These are phyloP conservation scores for Huntiella bhutanensis DNA, from an alignment of 2,329 filamentous ascomycete species.

Conservation along the genomic window DNA sequence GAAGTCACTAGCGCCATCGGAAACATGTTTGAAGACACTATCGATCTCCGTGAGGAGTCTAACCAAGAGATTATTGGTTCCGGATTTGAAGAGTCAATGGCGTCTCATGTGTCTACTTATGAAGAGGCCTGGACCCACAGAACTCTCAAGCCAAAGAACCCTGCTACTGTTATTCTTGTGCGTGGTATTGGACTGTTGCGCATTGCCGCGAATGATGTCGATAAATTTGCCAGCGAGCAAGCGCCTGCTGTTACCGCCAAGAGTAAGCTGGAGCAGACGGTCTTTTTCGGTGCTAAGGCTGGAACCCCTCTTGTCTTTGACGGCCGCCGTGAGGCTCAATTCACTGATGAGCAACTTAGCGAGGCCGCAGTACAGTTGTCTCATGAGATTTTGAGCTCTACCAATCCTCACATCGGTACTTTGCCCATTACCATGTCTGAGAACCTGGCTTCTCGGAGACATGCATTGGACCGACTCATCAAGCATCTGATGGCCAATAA, in stretches of 20 bases:
- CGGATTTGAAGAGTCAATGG: constrained; percentile 35
- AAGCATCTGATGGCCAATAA: constrained; percentile 48
- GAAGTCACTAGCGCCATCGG: constrained; percentile 41
- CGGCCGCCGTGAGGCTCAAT: constrained; percentile 44
- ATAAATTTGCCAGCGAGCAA: constrained; percentile 38
- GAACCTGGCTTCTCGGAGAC: constrained; percentile 54
- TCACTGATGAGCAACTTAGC: constrained; percentile 51
- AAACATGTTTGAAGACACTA: constrained; percentile 63
- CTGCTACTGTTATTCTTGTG: constrained; percentile 41
- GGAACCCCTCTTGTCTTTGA: constrained; percentile 81
- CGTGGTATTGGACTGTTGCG: constrained; percentile 44
- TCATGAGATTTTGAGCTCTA: constrained; percentile 61
- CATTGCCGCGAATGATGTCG: constrained; percentile 37
- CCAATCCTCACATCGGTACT: constrained; percentile 53
- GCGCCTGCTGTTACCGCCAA: constrained; percentile 56
- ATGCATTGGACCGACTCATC: constrained; percentile 58
- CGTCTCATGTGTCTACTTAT: constrained; percentile 16
- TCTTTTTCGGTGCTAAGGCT: constrained; percentile 71
- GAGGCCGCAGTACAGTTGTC: constrained; percentile 63
- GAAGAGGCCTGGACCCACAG: constrained; percentile 33
- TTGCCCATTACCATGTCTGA: constrained; percentile 60
- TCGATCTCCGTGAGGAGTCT: constrained; percentile 54
- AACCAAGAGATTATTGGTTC: constrained; percentile 45
- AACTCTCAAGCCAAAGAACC: constrained; percentile 38
- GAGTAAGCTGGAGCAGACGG: constrained; percentile 80